phyloP scores from a whole-genome alignment of 2,329 filamentous ascomycete species.

The Hypoxylon sp. region DNA sequence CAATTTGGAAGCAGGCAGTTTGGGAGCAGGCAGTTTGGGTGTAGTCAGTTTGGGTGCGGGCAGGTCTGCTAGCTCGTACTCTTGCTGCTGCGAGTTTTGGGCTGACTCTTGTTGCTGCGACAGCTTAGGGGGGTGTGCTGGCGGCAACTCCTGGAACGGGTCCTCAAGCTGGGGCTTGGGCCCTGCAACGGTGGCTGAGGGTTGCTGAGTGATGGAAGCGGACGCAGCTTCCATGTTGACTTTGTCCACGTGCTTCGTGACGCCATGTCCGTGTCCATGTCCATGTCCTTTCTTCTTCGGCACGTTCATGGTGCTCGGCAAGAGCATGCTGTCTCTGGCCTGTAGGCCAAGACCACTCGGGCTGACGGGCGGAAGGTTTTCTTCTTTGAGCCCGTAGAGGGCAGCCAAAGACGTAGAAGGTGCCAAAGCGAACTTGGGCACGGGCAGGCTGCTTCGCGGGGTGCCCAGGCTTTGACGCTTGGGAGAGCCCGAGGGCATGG shows the following conservation, averaged over 20 bases:
- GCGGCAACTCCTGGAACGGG: background rate
- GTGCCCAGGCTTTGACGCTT: constrained; percentile 2
- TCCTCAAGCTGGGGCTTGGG: background rate
- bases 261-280: no score
- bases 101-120: background rate
- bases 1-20: background rate
- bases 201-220: background rate
- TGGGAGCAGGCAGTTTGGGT: background rate
- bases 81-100: background rate
- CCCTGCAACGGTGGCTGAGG: background rate
- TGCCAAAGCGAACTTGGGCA: constrained; percentile 30
- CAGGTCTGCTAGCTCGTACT: background rate
- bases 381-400: constrained; percentile 27
- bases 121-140: background rate
- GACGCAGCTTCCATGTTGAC: background rate
- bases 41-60: background rate
- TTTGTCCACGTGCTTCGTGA: background rate
- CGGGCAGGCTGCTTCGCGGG: constrained; percentile 19
- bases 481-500: constrained; percentile 20
- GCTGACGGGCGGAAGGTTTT: constrained; percentile 45
- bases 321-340: constrained; percentile 33
- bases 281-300: constrained; percentile 7
- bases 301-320: constrained; percentile 17
- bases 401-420: constrained; percentile 29
- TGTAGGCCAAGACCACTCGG: constrained; percentile 28